phyloP scores from a whole-genome alignment of 23 red algal species.

The Pyropia yezoensis region DNA sequence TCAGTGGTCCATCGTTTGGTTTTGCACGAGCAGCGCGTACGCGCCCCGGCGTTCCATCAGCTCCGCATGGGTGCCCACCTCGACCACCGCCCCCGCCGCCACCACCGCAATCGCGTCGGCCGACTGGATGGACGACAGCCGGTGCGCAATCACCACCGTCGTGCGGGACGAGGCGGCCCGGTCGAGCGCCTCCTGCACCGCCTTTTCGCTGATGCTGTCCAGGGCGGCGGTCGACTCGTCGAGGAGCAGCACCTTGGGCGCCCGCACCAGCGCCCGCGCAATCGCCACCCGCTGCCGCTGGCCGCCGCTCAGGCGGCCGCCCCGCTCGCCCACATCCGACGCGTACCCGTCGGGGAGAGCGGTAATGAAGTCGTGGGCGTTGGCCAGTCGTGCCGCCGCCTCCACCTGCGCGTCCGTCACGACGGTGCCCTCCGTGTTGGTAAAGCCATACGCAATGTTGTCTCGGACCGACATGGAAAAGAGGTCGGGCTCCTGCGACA shows the following conservation, averaged over 20 bases:
- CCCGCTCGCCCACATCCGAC: slow-evolving; percentile 71
- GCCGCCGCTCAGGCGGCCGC: slow-evolving; percentile 63
- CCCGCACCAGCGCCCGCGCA: slow-evolving; percentile 77
- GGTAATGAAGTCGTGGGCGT: slow-evolving; percentile 79
- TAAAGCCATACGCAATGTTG: slow-evolving; percentile 85
- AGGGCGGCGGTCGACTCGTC: slow-evolving; percentile 86
- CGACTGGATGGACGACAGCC: slow-evolving; percentile 78
- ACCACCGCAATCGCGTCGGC: slow-evolving; percentile 86
- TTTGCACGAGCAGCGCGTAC: slow-evolving; percentile 66
- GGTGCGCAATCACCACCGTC: slow-evolving; percentile 88
- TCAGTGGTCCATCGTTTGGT: slow-evolving; percentile 25
- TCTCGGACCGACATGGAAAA: slow-evolving; percentile 69
- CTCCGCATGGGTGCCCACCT: slow-evolving; percentile 70
- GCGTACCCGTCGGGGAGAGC: slow-evolving; percentile 86
- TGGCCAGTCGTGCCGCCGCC: slow-evolving; percentile 45
- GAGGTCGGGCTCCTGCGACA: slow-evolving; percentile 84
- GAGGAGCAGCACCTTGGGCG: slow-evolving; percentile 75
- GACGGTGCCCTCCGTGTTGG: slow-evolving; percentile 36
- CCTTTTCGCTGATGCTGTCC: slow-evolving; percentile 70
- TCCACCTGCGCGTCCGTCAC: slow-evolving; percentile 54
- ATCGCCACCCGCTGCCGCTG: slow-evolving; percentile 89
- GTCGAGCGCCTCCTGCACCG: slow-evolving; percentile 73
- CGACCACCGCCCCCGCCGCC: slow-evolving; percentile 67
- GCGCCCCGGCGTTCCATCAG: slow-evolving; percentile 58
- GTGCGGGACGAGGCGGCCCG: slow-evolving; percentile 53